Conservation (phyloP, 2,329 filamentous ascomycete genomes). For the Albifimbria verrucaria region DNA sequence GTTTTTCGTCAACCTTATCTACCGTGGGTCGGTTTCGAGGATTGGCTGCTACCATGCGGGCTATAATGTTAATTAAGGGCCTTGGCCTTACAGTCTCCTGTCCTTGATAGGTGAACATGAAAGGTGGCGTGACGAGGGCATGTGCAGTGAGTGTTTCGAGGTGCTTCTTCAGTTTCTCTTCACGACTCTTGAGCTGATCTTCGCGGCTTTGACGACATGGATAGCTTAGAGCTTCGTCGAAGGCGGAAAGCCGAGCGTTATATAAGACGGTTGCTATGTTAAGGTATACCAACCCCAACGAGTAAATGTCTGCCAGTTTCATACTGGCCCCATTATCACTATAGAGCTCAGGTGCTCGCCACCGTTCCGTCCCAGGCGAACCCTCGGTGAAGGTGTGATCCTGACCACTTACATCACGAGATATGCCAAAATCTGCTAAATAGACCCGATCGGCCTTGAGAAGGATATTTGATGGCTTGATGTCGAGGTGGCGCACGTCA, state of each 20-base stretch:
- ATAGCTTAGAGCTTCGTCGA: conserved; percentile 34
- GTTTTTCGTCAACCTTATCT: conserved; percentile 34
- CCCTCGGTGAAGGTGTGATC: conserved; percentile 43
- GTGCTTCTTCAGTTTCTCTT: conserved; percentile 31
- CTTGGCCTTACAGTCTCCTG: conserved; percentile 37
- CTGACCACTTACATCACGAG: conserved; percentile 40
- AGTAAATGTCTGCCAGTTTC: conserved; percentile 46
- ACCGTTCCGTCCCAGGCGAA: conserved; percentile 38
- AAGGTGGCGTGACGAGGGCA: conserved; percentile 31
- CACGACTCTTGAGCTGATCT: conserved; percentile 28
- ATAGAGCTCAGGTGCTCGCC: conserved; percentile 43
- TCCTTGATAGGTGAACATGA: conserved; percentile 32
- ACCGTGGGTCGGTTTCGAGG: conserved; percentile 30
- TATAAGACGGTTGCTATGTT: conserved; percentile 43
- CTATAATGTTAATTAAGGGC: conserved; percentile 34
- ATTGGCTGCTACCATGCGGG: conserved; percentile 30
- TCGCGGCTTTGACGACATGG: conserved; percentile 19
- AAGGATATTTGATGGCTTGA: conserved; percentile 47
- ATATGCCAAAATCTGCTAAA: conserved; percentile 47
- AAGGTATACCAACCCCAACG: conserved; percentile 43
- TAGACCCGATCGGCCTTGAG: conserved; percentile 42
- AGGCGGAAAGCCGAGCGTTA: conserved; percentile 33
- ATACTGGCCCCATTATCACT: conserved; percentile 36
- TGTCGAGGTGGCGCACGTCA: conserved; percentile 42
- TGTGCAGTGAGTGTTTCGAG: conserved; percentile 29